These are phyloP conservation scores for Phytophthora rubi DNA, from an alignment of 352 stramenopile genomes.

Conservation along the genomic window DNA sequence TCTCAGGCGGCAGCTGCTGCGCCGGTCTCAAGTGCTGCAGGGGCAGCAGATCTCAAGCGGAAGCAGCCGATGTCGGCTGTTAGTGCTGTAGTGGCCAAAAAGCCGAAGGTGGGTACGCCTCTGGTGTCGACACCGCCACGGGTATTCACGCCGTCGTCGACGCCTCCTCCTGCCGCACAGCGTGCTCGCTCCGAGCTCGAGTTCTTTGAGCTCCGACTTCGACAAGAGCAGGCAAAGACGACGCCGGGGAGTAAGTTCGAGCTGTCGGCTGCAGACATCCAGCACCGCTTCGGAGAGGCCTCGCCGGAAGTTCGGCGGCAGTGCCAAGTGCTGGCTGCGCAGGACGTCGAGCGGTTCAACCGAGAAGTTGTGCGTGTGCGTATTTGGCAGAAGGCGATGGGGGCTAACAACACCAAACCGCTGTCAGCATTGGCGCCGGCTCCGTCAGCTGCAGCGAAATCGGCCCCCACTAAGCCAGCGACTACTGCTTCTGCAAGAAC, in stretches of 20 bases:
- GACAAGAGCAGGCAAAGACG: conserved; percentile 12
- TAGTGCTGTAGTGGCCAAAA: conserved; percentile 12
- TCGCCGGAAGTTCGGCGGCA: conserved; percentile 36
- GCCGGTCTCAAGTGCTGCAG: not conserved
- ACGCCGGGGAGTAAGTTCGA: conserved; percentile 7
- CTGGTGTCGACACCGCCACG: conserved; percentile 15
- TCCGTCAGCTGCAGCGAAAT: not conserved
- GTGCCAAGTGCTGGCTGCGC: conserved; percentile 54
- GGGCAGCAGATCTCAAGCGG: conserved; percentile 27
- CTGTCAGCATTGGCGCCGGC: conserved; percentile 1
- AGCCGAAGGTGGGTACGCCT: conserved; percentile 18
- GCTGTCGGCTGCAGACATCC: conserved; percentile 34
- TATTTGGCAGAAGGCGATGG: conserved; percentile 69
- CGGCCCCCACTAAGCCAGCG: not conserved
- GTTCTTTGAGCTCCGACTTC: conserved; percentile 51
- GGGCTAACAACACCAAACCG: conserved; percentile 2
- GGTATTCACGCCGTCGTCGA: conserved; percentile 46
- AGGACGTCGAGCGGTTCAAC: conserved; percentile 67
- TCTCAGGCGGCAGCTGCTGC: not conserved
- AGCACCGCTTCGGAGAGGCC: conserved; percentile 36
- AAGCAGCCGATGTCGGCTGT: conserved; percentile 19
- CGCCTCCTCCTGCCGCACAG: conserved; percentile 41
- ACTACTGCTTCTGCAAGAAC: not conserved
- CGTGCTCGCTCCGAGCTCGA: conserved; percentile 43
- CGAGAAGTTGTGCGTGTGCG: conserved; percentile 60